phyloP scores from a whole-genome alignment of 2,329 filamentous ascomycete genomes.

The Chaetomium sp. region DNA sequence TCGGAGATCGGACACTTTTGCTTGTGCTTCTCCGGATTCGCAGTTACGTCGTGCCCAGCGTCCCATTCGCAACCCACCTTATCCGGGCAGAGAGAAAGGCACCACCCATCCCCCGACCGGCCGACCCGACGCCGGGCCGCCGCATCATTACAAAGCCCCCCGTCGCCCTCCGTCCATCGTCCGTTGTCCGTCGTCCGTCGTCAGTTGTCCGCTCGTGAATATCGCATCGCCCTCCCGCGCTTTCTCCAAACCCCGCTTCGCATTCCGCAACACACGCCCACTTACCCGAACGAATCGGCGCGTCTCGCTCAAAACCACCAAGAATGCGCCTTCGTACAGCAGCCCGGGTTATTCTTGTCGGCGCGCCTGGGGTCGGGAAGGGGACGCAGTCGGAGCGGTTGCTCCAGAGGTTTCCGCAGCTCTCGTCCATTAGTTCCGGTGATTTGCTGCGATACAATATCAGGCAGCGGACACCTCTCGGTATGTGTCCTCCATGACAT shows the following conservation, averaged over 20 bases:
- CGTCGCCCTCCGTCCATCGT: neutral
- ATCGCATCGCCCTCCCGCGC: neutral
- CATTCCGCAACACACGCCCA: neutral
- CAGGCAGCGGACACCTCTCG: slow-evolving; percentile 75
- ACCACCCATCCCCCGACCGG: too few relatives aligned
- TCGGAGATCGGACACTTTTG: slow-evolving; percentile 1
- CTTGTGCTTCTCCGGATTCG: neutral
- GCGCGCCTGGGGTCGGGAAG: slow-evolving; percentile 94
- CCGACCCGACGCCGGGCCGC: too few relatives aligned
- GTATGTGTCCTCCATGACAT: slow-evolving; percentile 43
- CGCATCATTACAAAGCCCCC: too few relatives aligned
- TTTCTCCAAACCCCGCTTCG: neutral
- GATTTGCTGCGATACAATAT: slow-evolving; percentile 92
- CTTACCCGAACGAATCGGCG: neutral
- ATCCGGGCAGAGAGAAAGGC: neutral
- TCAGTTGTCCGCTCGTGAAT: neutral
- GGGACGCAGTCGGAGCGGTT: slow-evolving; percentile 91
- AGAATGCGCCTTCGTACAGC: slow-evolving; percentile 66
- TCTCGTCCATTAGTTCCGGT: slow-evolving; percentile 88
- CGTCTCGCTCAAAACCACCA: too few relatives aligned
- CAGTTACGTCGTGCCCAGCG: too few relatives aligned
- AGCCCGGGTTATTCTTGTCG: slow-evolving; percentile 88
- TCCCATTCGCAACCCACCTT: neutral
- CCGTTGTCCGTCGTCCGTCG: neutral
- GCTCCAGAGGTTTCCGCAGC: slow-evolving; percentile 76